phyloP scores from a whole-genome alignment of 257 asterid species.

The Cinchona pubescens region DNA sequence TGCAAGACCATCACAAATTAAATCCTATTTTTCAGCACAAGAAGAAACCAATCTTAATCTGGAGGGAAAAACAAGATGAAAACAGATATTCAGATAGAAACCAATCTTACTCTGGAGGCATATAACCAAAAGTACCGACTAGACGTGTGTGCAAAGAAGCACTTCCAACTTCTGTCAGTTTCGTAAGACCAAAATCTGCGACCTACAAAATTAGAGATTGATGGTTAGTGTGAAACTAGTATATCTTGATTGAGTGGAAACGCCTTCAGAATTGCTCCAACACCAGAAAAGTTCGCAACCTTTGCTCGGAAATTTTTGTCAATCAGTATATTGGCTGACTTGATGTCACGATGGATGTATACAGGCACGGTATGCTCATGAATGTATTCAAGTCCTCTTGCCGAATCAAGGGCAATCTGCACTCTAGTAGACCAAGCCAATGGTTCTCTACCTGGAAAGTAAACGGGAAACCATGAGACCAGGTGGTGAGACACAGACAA shows the following conservation, averaged over 20 bases:
- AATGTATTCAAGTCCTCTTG: conserved; percentile 93
- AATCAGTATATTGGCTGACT: conserved; percentile 74
- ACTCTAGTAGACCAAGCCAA: conserved; percentile 71
- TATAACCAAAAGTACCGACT: conserved; percentile 85
- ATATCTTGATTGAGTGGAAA: not conserved
- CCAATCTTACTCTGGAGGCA: conserved; percentile 74
- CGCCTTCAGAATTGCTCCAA: not conserved
- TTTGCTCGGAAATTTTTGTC: conserved; percentile 74
- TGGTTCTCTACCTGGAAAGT: conserved; percentile 41
- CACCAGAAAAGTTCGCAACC: conserved; percentile 30
- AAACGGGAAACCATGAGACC: not conserved
- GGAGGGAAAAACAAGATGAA: too few species aligned
- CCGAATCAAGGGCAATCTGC: conserved; percentile 87
- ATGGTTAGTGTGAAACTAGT: conserved; percentile 1
- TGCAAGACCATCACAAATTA: not conserved
- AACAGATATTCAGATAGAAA: not conserved
- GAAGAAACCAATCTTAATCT: too few species aligned
- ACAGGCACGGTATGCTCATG: conserved; percentile 90
- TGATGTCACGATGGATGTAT: conserved; percentile 81
- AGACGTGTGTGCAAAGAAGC: conserved; percentile 72
- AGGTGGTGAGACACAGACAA: not conserved
- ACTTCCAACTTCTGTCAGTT: conserved; percentile 72
- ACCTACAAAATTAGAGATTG: conserved; percentile 41
- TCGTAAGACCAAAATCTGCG: conserved; percentile 86
- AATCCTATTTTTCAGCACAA: not conserved